Base-by-base conservation (phyloP, 805 yeast genomes). In the Scheffersomyces amazonensis region DNA sequence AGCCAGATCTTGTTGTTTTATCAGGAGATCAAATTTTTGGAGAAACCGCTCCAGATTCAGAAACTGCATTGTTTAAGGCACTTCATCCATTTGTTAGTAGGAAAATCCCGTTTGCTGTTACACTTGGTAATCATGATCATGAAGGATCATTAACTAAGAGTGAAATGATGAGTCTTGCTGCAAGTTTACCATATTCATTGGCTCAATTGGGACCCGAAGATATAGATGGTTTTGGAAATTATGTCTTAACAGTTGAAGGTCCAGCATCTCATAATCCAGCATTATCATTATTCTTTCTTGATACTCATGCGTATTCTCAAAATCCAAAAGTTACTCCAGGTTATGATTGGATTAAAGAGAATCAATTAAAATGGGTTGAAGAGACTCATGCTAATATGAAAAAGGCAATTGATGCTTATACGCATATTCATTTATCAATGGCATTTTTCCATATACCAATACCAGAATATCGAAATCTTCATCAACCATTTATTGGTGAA, bases 21-120 rank as follows among this genome's bases (percentile, higher is more conserved):
- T 81, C 96, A 0, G 99, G 99, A 5, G 99, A 91, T 62, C 96
- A 88, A 58, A 73, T 91, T 1, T 87, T 78, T 73, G 98, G 98
- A 2, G 81, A 76, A 29, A 73, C 68, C 32, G 72, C 87, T 0
- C 88, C 87, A 7, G 98, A 91, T 54, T 73, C 96, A 0, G 83
- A 82, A 48, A 81, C 96, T 0, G 79, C 96, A 0, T 50, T 88
- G n/a, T 71, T 83, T 42, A 91, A 93, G 55, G 87, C 83, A 0
- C 69, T 84, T 8, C 66, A 73, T 9, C 95, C 96, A 0, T 76
- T 87, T 19, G 73, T 90, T 17, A 51, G 64, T 12, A 65, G 86
- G 33, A 60, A 72, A 35, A 83, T 90, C 7, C 97, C 98, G 3
- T 93, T 76, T 69, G 91, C 96, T 0, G 71, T 85, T 47, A 80